Conservation (phyloP, 805 yeast genomes). For the Candida sphagnicola region DNA sequence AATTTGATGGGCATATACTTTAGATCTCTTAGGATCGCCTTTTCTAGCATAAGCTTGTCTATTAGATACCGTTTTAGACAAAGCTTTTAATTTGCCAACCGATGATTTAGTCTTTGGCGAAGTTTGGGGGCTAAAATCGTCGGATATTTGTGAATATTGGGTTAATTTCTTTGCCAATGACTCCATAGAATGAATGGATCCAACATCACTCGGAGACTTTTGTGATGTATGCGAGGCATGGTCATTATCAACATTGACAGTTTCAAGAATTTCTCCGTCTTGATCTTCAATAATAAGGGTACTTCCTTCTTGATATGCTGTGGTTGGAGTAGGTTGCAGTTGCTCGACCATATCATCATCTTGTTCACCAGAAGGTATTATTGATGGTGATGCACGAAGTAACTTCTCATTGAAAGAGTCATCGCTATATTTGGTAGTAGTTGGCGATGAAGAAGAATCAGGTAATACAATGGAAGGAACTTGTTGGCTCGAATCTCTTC, state of each 20-base stretch:
- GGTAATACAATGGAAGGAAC: constrained; percentile 1
- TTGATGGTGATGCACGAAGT: not conserved
- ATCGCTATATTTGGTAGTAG: constrained; percentile 1
- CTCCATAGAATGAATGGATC: constrained; percentile 36
- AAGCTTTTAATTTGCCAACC: not conserved
- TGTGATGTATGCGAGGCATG: not conserved
- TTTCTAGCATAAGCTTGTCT: constrained; percentile 15
- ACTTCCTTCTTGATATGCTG: constrained; percentile 60
- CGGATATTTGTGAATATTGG: constrained; percentile 27
- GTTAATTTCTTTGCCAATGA: constrained; percentile 37
- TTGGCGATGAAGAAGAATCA: not conserved
- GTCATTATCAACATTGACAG: constrained; percentile 33
- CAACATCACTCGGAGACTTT: constrained; percentile 9
- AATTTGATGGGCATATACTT: constrained; percentile 70
- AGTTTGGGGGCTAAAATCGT: not conserved
- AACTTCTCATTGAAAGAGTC: not conserved
- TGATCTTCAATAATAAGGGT: constrained; percentile 74
- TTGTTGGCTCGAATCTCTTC: constrained; percentile 15
- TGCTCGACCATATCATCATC: not conserved
- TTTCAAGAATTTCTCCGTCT: constrained; percentile 74
- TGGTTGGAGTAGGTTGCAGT: constrained; percentile 20
- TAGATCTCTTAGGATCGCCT: constrained; percentile 26
- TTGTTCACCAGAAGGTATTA: not conserved
- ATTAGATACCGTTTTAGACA: not conserved
- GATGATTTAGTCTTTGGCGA: not conserved